Evolutionary conservation across 2,329 filamentous ascomycete genomes (phyloP).

Genomic region (Verticillium albo-atrum): DNA sequence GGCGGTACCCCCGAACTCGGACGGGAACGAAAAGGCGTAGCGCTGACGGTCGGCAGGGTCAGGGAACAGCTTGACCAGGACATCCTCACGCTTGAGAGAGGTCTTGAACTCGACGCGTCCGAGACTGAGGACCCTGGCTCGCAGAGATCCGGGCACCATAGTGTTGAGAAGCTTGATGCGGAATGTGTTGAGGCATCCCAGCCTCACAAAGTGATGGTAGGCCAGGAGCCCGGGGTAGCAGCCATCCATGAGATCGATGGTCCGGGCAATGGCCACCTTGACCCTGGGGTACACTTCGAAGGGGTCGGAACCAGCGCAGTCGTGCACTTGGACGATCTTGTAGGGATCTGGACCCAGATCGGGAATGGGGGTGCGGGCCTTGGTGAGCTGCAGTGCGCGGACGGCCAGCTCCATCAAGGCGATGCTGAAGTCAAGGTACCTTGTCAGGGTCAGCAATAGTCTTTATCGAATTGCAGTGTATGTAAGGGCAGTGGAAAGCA

Average conservation of each 20-base stretch:
- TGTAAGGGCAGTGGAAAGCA: neutral
- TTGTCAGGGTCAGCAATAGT: neutral
- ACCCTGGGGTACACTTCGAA: slow-evolving; percentile 73
- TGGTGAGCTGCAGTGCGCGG: slow-evolving; percentile 64
- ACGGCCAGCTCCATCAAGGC: slow-evolving; percentile 87
- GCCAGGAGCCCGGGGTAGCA: neutral
- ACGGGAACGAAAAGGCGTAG: neutral
- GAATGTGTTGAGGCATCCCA: neutral
- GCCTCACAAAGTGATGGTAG: neutral
- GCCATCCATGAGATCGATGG: neutral
- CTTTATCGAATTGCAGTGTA: neutral
- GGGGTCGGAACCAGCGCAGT: slow-evolving; percentile 87
- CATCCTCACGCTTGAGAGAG: neutral
- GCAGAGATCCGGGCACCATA: neutral
- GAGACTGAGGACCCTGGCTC: neutral
- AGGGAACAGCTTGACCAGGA: neutral
- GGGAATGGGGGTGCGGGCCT: slow-evolving; percentile 66
- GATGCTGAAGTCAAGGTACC: neutral
- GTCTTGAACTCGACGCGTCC: neutral
- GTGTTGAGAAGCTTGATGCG: neutral
- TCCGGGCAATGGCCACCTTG: slow-evolving; percentile 35
- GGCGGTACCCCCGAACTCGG: neutral
- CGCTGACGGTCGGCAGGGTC: neutral
- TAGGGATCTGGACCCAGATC: slow-evolving; percentile 77
- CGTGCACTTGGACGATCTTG: slow-evolving; percentile 89